These are phyloP conservation scores for Spergularia azorica DNA, from an alignment of 179 eudicot genomes.

Conservation along the genomic window DNA sequence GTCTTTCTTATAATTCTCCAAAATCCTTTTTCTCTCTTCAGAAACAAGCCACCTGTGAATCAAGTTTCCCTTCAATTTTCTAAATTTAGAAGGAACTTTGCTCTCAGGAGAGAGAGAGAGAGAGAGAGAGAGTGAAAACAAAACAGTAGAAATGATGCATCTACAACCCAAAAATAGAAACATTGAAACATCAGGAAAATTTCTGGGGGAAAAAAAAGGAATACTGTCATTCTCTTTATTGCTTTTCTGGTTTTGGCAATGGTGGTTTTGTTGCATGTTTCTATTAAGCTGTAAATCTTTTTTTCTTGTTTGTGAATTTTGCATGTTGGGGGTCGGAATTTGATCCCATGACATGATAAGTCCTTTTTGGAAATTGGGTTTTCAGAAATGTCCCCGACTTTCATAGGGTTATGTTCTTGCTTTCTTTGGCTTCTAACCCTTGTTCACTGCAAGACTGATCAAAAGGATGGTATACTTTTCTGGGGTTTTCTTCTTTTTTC, in stretches of 20 bases:
- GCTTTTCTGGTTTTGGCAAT: not conserved
- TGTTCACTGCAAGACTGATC: constrained; percentile 51
- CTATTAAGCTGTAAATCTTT: not conserved
- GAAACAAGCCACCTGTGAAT: constrained; percentile 11
- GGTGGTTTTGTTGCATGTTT: constrained; percentile 10
- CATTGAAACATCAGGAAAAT: constrained; percentile 2
- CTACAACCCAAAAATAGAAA: constrained; percentile 32
- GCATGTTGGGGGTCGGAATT: constrained; percentile 13
- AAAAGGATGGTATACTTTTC: constrained; percentile 40
- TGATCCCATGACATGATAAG: constrained; percentile 25
- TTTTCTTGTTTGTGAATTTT: constrained; percentile 18
- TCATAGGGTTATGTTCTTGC: constrained; percentile 29
- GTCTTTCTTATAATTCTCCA: not conserved
- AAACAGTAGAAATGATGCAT: constrained; percentile 11
- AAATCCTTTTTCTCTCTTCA: not conserved
- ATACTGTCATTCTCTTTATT: constrained; percentile 5
- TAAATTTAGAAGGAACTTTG: constrained; percentile 25
- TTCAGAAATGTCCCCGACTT: constrained; percentile 43
- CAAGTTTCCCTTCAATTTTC: constrained; percentile 12
- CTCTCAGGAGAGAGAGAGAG: no score
- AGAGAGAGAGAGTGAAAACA: constrained; percentile 14
- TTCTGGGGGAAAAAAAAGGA: constrained; percentile 16
- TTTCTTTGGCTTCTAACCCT: constrained; percentile 31
- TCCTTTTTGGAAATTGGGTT: constrained; percentile 28
- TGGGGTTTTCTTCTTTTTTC: constrained; percentile 4